Base-by-base conservation (phyloP, 179 eudicot species). In the Spinacia oleracea region DNA sequence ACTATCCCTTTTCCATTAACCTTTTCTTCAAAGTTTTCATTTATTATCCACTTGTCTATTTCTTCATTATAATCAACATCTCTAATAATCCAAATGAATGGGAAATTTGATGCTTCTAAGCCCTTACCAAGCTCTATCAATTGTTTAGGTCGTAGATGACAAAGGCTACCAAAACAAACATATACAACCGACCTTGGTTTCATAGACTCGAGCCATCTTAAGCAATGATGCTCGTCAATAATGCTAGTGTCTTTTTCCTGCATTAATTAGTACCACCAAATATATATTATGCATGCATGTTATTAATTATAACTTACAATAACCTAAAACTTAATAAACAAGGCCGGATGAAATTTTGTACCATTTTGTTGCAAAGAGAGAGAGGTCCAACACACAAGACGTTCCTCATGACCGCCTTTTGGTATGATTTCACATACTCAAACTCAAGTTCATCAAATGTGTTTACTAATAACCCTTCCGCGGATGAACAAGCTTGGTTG, bases 301-400 rank as follows among this genome's bases (percentile, higher is more conserved):
- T 38, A 66, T 42, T 6, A n/a, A n/a, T n/a, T n/a, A n/a, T n/a
- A n/a, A n/a, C 38, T 35, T 35, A 35, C 38, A 35, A 35, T 35
- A 35, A 35, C 38, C 38, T 35, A 1, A 35, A 35, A 35, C 38
- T 35, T 35, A 35, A 4, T 35, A 35, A 35, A 35, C 38, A 35
- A 35, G 4, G n/a, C n/a, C n/a, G n/a, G n/a, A n/a, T n/a, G n/a
- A 1, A 5, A n/a, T 3, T 38, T 21, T 3, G 35, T 32, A 77
- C 51, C 15, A 78, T 73, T 51, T 77, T 75, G 73, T 77, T 81
- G 48, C 79, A 79, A 14, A 82, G 73, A 1, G 88, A 88, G 0
- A 89, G 59, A 12, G 90, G 90, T 1, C 93, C 93, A 29, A 90
- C 74, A 72, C 90, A 85, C 83, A 87, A 86, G 4, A 85, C 86